Conservation (phyloP, 768 basidiomycete genomes). For the Cystofilobasidium ferigula region DNA sequence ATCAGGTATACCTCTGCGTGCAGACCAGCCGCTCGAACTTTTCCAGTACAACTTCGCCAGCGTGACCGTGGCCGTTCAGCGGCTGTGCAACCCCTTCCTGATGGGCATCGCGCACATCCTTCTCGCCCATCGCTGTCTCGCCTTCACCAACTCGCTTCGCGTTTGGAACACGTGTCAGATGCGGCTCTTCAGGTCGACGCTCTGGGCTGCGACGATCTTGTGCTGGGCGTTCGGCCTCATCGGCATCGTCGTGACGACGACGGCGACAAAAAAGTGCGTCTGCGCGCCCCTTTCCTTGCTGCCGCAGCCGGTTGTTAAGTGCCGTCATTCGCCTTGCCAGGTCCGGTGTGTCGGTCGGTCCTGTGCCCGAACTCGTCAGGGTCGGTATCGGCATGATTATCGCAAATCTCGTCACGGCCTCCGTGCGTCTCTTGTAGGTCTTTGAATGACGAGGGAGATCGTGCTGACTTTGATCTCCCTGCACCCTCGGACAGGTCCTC, state of each 20-base stretch:
- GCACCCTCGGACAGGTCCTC: background rate
- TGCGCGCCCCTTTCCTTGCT: background rate
- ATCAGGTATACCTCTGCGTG: background rate
- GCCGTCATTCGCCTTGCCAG: background rate
- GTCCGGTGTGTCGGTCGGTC: background rate
- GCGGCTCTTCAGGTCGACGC: background rate
- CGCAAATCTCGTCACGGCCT: background rate
- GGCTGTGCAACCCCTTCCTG: background rate
- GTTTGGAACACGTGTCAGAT: background rate
- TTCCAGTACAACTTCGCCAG: background rate
- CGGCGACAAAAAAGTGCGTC: background rate
- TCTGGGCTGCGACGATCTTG: background rate
- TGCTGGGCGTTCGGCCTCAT: background rate
- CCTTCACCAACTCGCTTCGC: constrained; percentile 1
- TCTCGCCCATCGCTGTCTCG: background rate
- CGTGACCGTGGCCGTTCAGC: background rate
- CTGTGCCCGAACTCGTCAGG: background rate
- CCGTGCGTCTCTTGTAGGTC: background rate
- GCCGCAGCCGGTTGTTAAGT: background rate
- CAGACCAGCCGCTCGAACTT: background rate
- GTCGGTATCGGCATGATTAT: background rate
- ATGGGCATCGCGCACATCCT: background rate
- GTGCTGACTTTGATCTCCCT: too few species aligned
- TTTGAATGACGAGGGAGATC: too few species aligned
- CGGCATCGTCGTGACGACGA: background rate